phyloP scores from a whole-genome alignment of 2,329 filamentous ascomycete species.

The Hymenoscyphus fraxineus region DNA sequence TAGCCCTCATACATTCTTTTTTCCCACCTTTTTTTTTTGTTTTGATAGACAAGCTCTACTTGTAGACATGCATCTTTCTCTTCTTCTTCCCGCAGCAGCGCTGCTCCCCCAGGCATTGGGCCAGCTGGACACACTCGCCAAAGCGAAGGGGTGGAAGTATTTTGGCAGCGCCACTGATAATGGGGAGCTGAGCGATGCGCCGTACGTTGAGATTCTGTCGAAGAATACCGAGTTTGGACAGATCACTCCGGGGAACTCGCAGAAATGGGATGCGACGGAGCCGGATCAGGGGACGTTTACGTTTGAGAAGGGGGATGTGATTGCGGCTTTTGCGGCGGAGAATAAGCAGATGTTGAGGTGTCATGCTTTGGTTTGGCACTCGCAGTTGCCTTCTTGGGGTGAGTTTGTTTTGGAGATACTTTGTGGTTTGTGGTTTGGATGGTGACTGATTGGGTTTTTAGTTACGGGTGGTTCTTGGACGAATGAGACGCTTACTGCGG shows the following conservation, averaged over 20 bases:
- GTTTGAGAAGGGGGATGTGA: constrained; percentile 53
- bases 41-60: background rate
- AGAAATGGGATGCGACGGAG: constrained; percentile 39
- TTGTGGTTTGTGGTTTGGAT: background rate
- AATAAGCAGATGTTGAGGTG: constrained; percentile 54
- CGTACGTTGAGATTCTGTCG: constrained; percentile 52
- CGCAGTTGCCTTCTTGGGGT: constrained; percentile 53
- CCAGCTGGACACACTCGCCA: constrained; percentile 52
- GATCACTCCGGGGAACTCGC: constrained; percentile 59
- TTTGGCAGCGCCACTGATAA: constrained; percentile 59
- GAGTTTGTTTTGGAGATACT: background rate
- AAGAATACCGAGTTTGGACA: constrained; percentile 57
- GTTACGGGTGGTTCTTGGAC: constrained; percentile 47
- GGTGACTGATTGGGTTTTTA: background rate
- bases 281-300: constrained; percentile 52
- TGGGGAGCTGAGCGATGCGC: constrained; percentile 42
- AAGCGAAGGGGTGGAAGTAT: constrained; percentile 51
- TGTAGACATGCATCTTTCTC: constrained; percentile 2
- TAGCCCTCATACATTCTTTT: background rate
- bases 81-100: constrained; percentile 7
- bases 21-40: background rate
- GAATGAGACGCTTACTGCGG: constrained; percentile 50
- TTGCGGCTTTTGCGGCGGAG: constrained; percentile 43
- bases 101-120: constrained; percentile 21
- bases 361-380: constrained; percentile 53